Evolutionary conservation across 495 filamentous ascomycete species (phyloP), one percentile per base, ranked within the genome.

Genomic region (Umbilicaria muhlenbergii): DNA sequence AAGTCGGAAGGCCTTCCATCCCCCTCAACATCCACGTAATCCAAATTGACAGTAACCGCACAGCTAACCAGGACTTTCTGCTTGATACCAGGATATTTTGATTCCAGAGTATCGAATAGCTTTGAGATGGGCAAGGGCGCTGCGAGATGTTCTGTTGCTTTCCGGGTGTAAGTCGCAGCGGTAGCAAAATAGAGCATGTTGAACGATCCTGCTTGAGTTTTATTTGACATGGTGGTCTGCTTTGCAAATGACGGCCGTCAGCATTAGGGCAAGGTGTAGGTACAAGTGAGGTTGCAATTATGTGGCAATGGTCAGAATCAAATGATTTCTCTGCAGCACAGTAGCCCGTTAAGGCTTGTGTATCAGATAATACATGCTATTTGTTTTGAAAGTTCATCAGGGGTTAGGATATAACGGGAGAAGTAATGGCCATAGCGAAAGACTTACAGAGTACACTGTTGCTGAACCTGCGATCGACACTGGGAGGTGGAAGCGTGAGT

Each of bases 131-230:
- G 66, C 5, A 93, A 60, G 21, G 89, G 88, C 13, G 86, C 86
- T 13, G 78, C 65, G 11, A 95, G 60, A 10, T 55, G 60, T 52
- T 95, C 88, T 33, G 70, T 77, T 42, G 75, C 66, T 57, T 79
- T 85, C 31, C 66, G 60, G 5, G 88, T 88, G 58, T 74, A 84
- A 44, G 75, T 75, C 42, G 78, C 74, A 35, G 83, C 83, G 46
- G 75, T 70, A 56, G 86, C 85, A 63, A 96, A 93, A 66, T 92
- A 94, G 50, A 91, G 77, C 43, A 94, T 64, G 54, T 75, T 80
- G 65, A 93, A 94, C 49, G 77, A 69, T 17, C 70, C 71, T 28
- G 57, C 47, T 7, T 69, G 64, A 7, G 68, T 60, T 41, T 66
- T 68, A 11, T 41, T 42, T 6, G 54, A 24, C 53, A 53, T 13